Conservation (phyloP, 2,329 filamentous ascomycete genomes). For the Mollisia scopiformis region DNA sequence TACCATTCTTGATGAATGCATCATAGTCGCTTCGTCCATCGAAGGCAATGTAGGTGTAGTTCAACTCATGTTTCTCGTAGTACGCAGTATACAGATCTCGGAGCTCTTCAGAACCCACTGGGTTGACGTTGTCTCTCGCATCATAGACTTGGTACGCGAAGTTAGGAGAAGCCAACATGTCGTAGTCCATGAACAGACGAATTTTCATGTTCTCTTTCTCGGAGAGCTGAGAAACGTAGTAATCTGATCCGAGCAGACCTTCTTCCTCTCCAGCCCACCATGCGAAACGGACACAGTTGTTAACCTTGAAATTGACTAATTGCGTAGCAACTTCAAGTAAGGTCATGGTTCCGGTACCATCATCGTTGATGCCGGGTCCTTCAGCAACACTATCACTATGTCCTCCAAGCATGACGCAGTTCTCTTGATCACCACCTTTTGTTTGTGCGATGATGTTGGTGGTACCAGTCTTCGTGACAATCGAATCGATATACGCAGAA, state of each 20-base stretch:
- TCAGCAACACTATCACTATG: constrained; percentile 66
- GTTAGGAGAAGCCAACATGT: constrained; percentile 71
- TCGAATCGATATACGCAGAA: constrained; percentile 62
- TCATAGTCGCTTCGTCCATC: constrained; percentile 82
- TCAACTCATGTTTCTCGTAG: constrained; percentile 63
- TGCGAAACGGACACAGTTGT: constrained; percentile 68
- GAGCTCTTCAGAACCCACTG: constrained; percentile 70
- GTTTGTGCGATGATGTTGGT: constrained; percentile 68
- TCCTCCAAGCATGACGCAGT: constrained; percentile 67
- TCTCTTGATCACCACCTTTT: constrained; percentile 57
- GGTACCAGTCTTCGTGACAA: constrained; percentile 45
- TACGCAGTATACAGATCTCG: constrained; percentile 69
- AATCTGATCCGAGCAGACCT: constrained; percentile 64
- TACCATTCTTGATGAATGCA: constrained; percentile 72
- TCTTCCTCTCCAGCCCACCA: constrained; percentile 73
- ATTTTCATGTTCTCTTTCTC: constrained; percentile 64
- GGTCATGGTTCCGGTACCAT: constrained; percentile 44
- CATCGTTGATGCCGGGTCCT: constrained; percentile 54
- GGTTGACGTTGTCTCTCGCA: constrained; percentile 71
- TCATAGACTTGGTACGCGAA: constrained; percentile 72
- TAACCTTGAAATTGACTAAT: constrained; percentile 58
- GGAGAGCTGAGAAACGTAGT: constrained; percentile 59
- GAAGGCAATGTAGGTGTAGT: constrained; percentile 73
- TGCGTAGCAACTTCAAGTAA: constrained; percentile 66
- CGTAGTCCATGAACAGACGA: constrained; percentile 70